These are phyloP conservation scores for Aspergillus saccharolyticus DNA, from an alignment of 495 filamentous ascomycete genomes.

Conservation along the genomic window DNA sequence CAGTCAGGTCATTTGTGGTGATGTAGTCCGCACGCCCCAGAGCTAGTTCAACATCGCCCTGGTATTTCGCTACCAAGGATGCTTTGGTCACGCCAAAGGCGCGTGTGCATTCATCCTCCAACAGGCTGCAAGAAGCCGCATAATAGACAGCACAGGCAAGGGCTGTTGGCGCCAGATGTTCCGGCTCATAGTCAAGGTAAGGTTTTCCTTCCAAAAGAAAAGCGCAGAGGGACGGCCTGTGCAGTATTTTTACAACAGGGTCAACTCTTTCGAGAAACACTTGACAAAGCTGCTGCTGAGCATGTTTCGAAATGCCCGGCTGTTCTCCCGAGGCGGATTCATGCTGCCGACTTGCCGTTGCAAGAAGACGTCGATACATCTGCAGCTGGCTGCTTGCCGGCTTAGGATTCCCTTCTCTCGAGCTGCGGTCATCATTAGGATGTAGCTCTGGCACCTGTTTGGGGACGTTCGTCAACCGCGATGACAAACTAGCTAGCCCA, in stretches of 20 bases:
- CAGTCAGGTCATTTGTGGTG: slow-evolving; percentile 48
- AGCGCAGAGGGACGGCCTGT: slow-evolving; percentile 29
- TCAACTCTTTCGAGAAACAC: slow-evolving; percentile 36
- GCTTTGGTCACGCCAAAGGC: slow-evolving; percentile 38
- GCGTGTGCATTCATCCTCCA: slow-evolving; percentile 34
- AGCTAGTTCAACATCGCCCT: slow-evolving; percentile 43
- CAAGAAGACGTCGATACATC: slow-evolving; percentile 7
- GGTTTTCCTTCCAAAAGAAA: slow-evolving; percentile 27
- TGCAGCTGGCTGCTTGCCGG: not conserved
- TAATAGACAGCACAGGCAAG: slow-evolving; percentile 51
- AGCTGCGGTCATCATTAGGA: not conserved
- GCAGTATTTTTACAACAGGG: slow-evolving; percentile 38
- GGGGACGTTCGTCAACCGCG: not conserved
- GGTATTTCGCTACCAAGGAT: slow-evolving; percentile 39
- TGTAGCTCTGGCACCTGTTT: slow-evolving; percentile 4
- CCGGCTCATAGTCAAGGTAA: slow-evolving; percentile 30
- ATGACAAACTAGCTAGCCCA: not conserved
- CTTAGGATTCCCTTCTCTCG: not conserved
- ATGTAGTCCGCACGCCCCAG: slow-evolving; percentile 49
- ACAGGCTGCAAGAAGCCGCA: slow-evolving; percentile 42
- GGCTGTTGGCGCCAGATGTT: slow-evolving; percentile 33
- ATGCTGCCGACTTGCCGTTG: slow-evolving; percentile 1
- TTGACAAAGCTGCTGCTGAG: slow-evolving; percentile 23
- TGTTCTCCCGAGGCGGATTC: slow-evolving; percentile 11
- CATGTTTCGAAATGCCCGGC: slow-evolving; percentile 3